Evolutionary conservation across 129 eudicot species (phyloP).

Genomic region (Artemisia argyi): DNA sequence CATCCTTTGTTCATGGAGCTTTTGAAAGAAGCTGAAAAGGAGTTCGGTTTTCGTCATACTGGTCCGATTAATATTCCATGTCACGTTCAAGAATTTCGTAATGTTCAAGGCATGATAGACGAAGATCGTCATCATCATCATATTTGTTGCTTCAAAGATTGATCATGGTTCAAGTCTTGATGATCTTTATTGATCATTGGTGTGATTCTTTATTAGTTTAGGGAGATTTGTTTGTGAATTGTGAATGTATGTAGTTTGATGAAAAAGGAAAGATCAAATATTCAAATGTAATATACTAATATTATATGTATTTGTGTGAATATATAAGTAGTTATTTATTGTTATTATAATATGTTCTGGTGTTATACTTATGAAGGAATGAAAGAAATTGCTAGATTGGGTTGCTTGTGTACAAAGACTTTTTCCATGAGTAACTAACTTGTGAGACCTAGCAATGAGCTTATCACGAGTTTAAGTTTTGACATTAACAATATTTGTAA

Average conservation of each 20-base stretch:
- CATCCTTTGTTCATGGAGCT: conserved; percentile 81
- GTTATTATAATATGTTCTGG: background rate
- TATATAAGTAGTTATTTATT: conserved; percentile 2
- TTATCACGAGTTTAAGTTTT: no score
- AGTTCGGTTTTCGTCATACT: conserved; percentile 65
- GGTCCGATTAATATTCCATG: conserved; percentile 91
- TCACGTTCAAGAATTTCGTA: conserved; percentile 65
- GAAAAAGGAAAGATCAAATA: background rate
- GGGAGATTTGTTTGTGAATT: conserved; percentile 8
- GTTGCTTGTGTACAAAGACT: background rate
- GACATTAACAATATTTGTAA: no score
- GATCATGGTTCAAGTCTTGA: conserved; percentile 3
- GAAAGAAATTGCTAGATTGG: background rate
- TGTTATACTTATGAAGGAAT: background rate
- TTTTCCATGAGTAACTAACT: no score
- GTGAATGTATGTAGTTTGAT: conserved; percentile 13
- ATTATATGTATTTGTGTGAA: background rate
- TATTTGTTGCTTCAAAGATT: conserved; percentile 59
- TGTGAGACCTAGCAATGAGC: no score
- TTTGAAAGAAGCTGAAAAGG: conserved; percentile 84
- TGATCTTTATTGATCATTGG: conserved; percentile 12
- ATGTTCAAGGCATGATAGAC: conserved; percentile 58
- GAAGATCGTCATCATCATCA: conserved; percentile 30
- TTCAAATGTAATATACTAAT: conserved; percentile 6
- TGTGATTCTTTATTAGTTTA: conserved; percentile 18